Evolutionary conservation across 2,329 filamentous ascomycete genomes (phyloP), one percentile per base, ranked within the genome.

Genomic region (Aspergillus sp.): DNA sequence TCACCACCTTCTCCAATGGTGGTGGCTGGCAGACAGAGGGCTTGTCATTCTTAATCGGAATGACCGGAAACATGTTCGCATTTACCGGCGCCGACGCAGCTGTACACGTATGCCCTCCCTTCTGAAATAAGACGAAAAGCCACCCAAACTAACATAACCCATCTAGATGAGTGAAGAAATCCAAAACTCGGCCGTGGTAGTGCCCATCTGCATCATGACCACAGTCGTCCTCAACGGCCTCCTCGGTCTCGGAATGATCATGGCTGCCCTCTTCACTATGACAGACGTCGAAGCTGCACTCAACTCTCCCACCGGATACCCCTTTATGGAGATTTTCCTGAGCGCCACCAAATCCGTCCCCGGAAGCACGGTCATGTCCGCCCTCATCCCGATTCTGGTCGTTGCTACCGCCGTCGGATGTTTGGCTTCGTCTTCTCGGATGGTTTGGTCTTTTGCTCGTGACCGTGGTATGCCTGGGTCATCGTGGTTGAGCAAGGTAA

Each of bases 1-100:
- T 78, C 45, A 69, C 69, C 4, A 58, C 65, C 1, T 78, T 78
- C 48, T 60, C 65, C 13, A 76, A 78, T 44, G 44, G 56, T 11
- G 74, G 73, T 0, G 59, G 57, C 4, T 78, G 72, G 69, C 59
- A 60, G 1, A 71, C 58, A 3, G 60, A 67, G 29, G 57, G 49
- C 12, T 13, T 62, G 3, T 55, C 57, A 5, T 58, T 51, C 27
- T 56, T 61, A 33, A 45, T 62, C 12, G 58, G 60, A 2, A 31
- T 58, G 5, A 47, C 47, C 6, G 56, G 53, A 2, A 42, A 41
- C 5, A 53, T 54, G 1, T 56, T 51, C 36, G 46, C 56, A 4
- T 59, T 60, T 39, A 42, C 47, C 27, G 57, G 57, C n/a, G 54
- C 51, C 9, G 53, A 56, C 47, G 52, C 50, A 3, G 51, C 49